Evolutionary conservation across 768 basidiomycete genomes (phyloP), one percentile per base, ranked within the genome.

Genomic region (Pleurotus sapidus): DNA sequence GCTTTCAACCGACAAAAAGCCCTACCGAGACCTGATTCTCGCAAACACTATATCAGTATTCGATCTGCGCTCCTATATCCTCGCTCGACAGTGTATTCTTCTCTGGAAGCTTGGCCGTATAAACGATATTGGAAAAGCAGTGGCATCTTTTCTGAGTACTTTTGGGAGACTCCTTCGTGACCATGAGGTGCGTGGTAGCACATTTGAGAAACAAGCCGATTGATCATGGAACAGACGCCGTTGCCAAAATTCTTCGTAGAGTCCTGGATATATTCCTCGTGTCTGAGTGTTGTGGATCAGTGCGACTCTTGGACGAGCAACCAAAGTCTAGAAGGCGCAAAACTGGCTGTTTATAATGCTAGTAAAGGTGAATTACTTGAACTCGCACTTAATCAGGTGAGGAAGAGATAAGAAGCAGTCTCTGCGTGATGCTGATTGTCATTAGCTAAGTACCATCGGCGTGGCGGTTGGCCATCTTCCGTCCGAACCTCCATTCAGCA

Each of bases 231-330:
- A 61, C 58, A 87, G 83, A 67, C 64, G 34, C 78, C 75, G 3
- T 73, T 90, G 20, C 81, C 89, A 0, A 73, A 75, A 15, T 83
- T 87, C 65, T 97, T 96, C 67, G 77, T 97, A 34, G 92, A 97
- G 67, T 88, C 91, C 0, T 99, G 97, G 97, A 88, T 83, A 34
- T 98, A 93, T 71, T 93, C 91, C 15, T 93, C 95, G 0, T 87
- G 93, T 17, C 76, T 95, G 45, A 92, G 88, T 60, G 85, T 89
- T 45, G 84, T 94, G 24, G 87, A 92, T 11, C 86, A 87, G 62
- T 91, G 88, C 63, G 88, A 91, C 60, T 70, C 72, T 2, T 95
- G 93, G 91, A 79, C 81, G 9, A 68, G 73, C n/a, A 61, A 69
- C 1, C 71, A 76, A 58, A 73, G 77, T 20, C 67, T 85, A 46